These are phyloP conservation scores for Apophysomyces trapeziformis DNA, from an alignment of 371 early-diverging fungal species.

Conservation along the genomic window DNA sequence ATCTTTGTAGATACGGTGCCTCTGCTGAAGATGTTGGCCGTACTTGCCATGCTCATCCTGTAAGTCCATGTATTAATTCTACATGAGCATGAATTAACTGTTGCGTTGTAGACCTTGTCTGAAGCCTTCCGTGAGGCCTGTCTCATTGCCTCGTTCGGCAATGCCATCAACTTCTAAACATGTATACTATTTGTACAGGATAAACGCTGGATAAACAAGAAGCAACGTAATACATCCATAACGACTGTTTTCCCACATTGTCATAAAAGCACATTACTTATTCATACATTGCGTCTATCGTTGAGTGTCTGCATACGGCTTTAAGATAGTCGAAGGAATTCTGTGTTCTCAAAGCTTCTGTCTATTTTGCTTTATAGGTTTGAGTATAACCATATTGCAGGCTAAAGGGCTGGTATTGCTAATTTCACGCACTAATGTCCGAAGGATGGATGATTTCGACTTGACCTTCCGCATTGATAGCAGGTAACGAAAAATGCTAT, in stretches of 20 bases:
- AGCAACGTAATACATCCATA: background rate
- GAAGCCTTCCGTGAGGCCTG: constrained; percentile 99
- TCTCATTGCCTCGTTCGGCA: constrained; percentile 78
- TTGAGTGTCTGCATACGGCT: too few relatives aligned
- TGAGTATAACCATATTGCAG: background rate
- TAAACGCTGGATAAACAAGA: constrained; percentile 7
- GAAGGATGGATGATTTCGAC: constrained; percentile 7
- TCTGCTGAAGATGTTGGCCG: constrained; percentile 96
- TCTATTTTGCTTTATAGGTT: too few relatives aligned
- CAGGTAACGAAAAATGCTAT: constrained; percentile 28
- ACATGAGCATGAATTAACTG: background rate
- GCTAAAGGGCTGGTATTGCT: background rate
- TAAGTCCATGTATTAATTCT: constrained; percentile 29
- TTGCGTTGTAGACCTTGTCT: constrained; percentile 70
- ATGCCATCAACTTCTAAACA: constrained; percentile 70
- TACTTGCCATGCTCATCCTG: constrained; percentile 97
- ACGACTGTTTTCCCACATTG: constrained; percentile 1
- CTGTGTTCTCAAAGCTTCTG: too few relatives aligned
- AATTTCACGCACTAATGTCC: background rate
- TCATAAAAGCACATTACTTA: background rate
- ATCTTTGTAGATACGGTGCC: constrained; percentile 75
- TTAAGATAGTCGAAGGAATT: too few relatives aligned
- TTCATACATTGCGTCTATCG: background rate
- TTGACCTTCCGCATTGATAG: constrained; percentile 18
- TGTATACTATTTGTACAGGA: constrained; percentile 11